Base-by-base conservation (phyloP, 306 rosid genomes). In the Ochetophila trinervis region DNA sequence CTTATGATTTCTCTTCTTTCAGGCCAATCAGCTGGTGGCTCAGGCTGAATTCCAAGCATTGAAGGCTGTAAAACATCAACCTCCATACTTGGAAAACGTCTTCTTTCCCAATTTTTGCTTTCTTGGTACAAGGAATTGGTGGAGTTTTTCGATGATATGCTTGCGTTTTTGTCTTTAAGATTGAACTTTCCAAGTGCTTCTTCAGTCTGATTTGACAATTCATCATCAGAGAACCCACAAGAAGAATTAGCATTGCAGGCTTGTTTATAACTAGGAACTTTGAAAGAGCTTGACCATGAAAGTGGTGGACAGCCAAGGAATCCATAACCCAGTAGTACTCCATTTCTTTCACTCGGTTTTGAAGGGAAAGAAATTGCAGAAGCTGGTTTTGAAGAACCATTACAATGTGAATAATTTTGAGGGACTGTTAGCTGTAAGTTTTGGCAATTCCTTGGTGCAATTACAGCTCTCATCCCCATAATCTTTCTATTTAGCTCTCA, bases 21-120 rank as follows among this genome's bases (percentile, higher is more conserved):
- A 1, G 83, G 85, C 91, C 91, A 86, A 50, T 74, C 71, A 0
- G 88, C 85, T 58, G 88, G 88, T 58, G 89, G 84, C 65, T 88
- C 80, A 0, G 89, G 88, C 71, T 73, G 49, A 58, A 88, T 75
- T 5, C 87, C 91, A 7, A 79, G 70, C 19, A 71, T 48, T 53
- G 85, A 73, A 60, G 89, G 95, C 44, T 74, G 79, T 77, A 83
- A 60, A 65, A 66, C n/a, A 18, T 72, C 77, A 35, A 55, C 76
- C 66, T 71, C 64, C 47, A 50, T 36, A n/a, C 74, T 60, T 16
- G 68, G 10, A 65, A 66, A 66, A 68, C 65, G 53, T 20, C 44
- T 17, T 5, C 10, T 63, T 44, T 23, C 21, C 22, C 24, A 42
- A 22, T 52, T 70, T 24, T 57, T 8, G 10, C 44, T 45, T 47